phyloP scores from a whole-genome alignment of 306 rosid species.

The Vigna trinervia region DNA sequence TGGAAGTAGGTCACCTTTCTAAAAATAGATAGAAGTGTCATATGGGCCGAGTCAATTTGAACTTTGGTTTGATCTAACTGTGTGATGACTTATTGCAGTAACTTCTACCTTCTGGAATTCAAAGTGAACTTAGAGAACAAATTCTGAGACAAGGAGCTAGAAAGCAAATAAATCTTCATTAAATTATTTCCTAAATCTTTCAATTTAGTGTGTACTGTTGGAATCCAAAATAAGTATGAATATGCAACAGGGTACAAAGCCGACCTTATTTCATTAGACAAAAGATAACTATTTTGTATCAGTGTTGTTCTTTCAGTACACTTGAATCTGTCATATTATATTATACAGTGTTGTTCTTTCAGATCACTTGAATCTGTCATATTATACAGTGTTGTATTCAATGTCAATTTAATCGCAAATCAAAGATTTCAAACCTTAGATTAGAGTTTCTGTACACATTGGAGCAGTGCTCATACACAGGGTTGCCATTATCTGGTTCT shows the following conservation, averaged over 20 bases:
- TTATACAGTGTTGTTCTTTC: conserved; percentile 1
- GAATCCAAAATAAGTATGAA: neutral
- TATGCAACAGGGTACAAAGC: neutral
- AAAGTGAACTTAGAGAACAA: conserved; percentile 15
- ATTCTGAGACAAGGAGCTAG: conserved; percentile 25
- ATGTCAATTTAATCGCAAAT: conserved; percentile 62
- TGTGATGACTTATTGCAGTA: neutral
- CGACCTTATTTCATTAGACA: conserved; percentile 19
- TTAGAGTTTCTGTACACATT: conserved; percentile 76
- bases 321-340: conserved; percentile 6
- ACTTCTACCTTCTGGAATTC: neutral
- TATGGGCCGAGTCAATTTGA: too few species aligned
- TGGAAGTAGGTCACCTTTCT: too few species aligned
- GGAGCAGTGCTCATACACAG: conserved; percentile 70
- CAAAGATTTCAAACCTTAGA: conserved; percentile 83
- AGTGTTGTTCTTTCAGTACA: neutral
- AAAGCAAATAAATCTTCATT: conserved; percentile 22
- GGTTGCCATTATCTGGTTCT: conserved; percentile 66
- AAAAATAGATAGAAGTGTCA: too few species aligned
- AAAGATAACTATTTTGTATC: conserved; percentile 26
- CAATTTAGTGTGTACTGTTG: neutral
- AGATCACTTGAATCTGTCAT: conserved; percentile 10
- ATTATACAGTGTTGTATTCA: conserved; percentile 16
- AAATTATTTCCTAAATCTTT: conserved; percentile 2
- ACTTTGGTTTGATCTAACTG: too few species aligned